phyloP scores from a whole-genome alignment of 2,329 filamentous ascomycete species.

The Monilinia aucupariae region DNA sequence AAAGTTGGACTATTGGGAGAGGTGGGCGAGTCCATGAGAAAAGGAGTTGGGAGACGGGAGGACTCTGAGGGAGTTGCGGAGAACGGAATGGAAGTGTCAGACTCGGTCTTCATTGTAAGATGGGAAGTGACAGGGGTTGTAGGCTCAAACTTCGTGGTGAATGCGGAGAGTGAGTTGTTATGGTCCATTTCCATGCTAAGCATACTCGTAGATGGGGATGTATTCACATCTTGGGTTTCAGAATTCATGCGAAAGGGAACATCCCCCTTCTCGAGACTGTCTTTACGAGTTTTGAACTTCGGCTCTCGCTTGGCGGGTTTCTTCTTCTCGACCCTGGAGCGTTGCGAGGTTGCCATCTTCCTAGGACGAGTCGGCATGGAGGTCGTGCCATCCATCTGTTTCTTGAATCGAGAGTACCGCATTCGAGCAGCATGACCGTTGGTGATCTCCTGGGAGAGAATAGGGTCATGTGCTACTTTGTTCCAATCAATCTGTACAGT shows the following conservation, averaged over 20 bases:
- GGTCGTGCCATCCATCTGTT: slow-evolving; percentile 45
- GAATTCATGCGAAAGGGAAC: background rate
- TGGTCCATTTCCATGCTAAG: background rate
- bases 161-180: background rate
- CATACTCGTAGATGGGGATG: background rate
- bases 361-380: slow-evolving; percentile 21
- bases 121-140: background rate
- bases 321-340: slow-evolving; percentile 27
- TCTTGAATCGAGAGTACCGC: slow-evolving; percentile 50
- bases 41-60: background rate
- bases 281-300: slow-evolving; percentile 5
- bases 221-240: background rate
- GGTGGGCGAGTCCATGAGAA: background rate
- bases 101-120: slow-evolving; percentile 2
- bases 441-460: slow-evolving; percentile 41
- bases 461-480: slow-evolving; percentile 41
- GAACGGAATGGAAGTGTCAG: background rate
- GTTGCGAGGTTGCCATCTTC: slow-evolving; percentile 17
- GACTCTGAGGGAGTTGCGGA: background rate
- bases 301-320: background rate
- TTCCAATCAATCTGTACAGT: slow-evolving; percentile 48
- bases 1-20: background rate
- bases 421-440: slow-evolving; percentile 54
- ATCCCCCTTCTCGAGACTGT: background rate
- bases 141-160: background rate